Percentiles rank a stretch among this genome's conserved stretches.
Conservation (phyloP, 2,329 filamentous ascomycete species). For the Aspergillus jensenii region DNA sequence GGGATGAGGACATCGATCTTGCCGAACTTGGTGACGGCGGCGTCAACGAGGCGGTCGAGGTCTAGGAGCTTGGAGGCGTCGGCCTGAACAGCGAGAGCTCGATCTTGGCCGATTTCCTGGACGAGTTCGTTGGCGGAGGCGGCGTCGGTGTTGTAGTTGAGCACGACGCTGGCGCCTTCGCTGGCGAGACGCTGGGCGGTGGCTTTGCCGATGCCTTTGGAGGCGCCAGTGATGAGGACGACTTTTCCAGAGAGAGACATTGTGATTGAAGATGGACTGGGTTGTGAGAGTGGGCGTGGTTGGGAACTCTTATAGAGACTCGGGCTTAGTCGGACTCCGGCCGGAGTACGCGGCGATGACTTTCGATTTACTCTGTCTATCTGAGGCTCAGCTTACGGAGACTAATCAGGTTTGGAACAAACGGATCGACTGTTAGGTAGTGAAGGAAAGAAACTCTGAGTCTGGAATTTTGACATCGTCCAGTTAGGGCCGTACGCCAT, state of each 20-base stretch:
- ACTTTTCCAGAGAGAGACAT: conserved; percentile 33
- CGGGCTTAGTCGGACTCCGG: neutral
- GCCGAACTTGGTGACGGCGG: conserved; percentile 51
- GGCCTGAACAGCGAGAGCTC: conserved; percentile 56
- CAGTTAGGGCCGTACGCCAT: too few relatives aligned
- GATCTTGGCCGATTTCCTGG: conserved; percentile 45
- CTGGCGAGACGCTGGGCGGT: conserved; percentile 38
- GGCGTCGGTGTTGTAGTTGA: conserved; percentile 59
- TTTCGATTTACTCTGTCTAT: too few relatives aligned
- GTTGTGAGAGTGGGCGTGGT: too few relatives aligned
- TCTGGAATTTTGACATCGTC: too few relatives aligned
- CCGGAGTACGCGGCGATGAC: neutral
- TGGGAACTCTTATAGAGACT: neutral
- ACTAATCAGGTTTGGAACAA: too few relatives aligned
- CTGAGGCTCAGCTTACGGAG: too few relatives aligned
- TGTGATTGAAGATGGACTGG: neutral
- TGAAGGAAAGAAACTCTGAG: too few relatives aligned
- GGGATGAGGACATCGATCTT: conserved; percentile 60
- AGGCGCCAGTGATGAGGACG: conserved; percentile 42
- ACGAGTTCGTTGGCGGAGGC: conserved; percentile 57
- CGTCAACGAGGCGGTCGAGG: conserved; percentile 51
- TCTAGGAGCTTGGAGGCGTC: conserved; percentile 51
- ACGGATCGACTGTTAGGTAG: too few relatives aligned
- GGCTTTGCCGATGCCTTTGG: conserved; percentile 43
- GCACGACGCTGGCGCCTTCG: conserved; percentile 46